Conservation (phyloP, 805 yeast species). For the Isabelozyma gotoi region DNA sequence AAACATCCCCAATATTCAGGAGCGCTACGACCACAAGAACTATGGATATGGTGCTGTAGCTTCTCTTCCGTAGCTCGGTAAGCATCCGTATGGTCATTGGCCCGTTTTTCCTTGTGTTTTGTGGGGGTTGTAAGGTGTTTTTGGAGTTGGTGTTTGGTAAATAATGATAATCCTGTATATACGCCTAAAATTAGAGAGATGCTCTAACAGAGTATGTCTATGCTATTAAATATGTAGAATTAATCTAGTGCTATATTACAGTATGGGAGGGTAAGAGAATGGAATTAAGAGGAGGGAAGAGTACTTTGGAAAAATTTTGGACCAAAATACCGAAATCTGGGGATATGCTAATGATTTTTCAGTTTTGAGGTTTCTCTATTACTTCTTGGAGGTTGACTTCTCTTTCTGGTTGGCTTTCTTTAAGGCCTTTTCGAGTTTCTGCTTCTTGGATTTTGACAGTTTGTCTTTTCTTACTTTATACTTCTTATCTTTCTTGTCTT, state of each 20-base stretch:
- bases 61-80: not conserved
- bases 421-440: too few relatives aligned
- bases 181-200: not conserved
- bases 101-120: too few relatives aligned
- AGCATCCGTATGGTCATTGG: too few relatives aligned
- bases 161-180: not conserved
- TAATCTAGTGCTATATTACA: not conserved
- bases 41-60: not conserved
- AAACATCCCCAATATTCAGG: not conserved
- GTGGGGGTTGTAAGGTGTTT: not conserved
- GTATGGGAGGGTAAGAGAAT: too few relatives aligned
- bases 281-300: too few relatives aligned
- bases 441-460: conserved; percentile 1
- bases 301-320: too few relatives aligned
- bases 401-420: too few relatives aligned
- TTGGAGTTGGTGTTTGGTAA: conserved; percentile 5
- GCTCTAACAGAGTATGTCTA: not conserved
- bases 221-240: not conserved
- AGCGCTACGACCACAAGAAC: not conserved
- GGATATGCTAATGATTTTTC: too few relatives aligned
- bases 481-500: conserved; percentile 10
- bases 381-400: too few relatives aligned
- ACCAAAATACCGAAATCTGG: too few relatives aligned
- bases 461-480: conserved; percentile 1
- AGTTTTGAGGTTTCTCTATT: too few relatives aligned